Evolutionary conservation across 352 stramenopile genomes (phyloP), one percentile per base, ranked within the genome.

Genomic region (Phytophthora pisi): DNA sequence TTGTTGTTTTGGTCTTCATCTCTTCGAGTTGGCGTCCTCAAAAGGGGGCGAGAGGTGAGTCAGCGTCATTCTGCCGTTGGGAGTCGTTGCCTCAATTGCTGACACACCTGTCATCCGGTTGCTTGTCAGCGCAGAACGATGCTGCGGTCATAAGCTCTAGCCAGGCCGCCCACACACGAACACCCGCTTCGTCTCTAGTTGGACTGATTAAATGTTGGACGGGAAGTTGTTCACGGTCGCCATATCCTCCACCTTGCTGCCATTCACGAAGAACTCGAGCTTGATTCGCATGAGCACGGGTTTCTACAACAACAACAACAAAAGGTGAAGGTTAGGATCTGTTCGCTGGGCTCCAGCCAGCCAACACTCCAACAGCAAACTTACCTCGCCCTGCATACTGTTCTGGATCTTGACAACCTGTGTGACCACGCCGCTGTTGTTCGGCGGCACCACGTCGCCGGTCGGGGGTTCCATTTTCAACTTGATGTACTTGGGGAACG

Each of bases 401-500:
- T 99, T 99, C 54, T 95, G 92, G 53, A 99, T 96, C 76, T 95
- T 98, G 66, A 99, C 95, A 28, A 96, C 86, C 77, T 99, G 97
- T 18, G 95, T 99, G 15, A 99, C 83, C 16, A 68, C 66, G 7
- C 84, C 94, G 43, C 75, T 75, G 28, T 78, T 89, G 36, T 95
- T 91, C 2, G 93, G 66, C 7, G 95, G 93, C 51, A 99, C 75
- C 18, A 89, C 93, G 30, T 96, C 94, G 24, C 90, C 96, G 16
- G 88, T 97, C 4, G 96, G 90, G n/a, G 97, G 96, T 65, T 99
- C 94, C 96, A 99, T 98, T 82, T 98, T 97, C 75, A 99, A 92
- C 55, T 97, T 98, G 59, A 99, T 95, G 70, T 98, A 99, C 82
- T 96, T 99, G 23, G 98, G 97, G 69, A 99, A 98, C 30, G 97